phyloP scores from a whole-genome alignment of 768 basidiomycete genomes.

The Leccinum variicolor region DNA sequence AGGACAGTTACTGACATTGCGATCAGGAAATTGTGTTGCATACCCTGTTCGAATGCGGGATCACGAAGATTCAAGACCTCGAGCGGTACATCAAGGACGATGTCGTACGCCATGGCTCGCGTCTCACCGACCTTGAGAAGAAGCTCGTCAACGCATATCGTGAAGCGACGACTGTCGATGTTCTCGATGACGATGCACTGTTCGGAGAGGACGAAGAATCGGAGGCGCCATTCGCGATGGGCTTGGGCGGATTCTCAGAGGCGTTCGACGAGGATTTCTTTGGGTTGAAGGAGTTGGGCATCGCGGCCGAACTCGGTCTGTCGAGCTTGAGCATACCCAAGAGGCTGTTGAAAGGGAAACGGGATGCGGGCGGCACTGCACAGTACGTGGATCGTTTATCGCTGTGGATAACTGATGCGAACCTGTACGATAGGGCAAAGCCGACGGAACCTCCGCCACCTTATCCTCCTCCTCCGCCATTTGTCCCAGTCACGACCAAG shows the following conservation, averaged over 20 bases:
- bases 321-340: constrained; percentile 77
- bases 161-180: constrained; percentile 54
- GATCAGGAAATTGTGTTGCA: constrained; percentile 90
- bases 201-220: constrained; percentile 60
- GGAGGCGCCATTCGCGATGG: constrained; percentile 68
- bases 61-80: constrained; percentile 70
- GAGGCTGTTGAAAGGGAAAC: constrained; percentile 65
- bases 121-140: constrained; percentile 78
- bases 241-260: constrained; percentile 75
- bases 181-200: constrained; percentile 49
- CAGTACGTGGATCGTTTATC: constrained; percentile 41
- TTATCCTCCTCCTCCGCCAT: constrained; percentile 82
- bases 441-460: constrained; percentile 75
- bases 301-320: constrained; percentile 81
- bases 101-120: constrained; percentile 73
- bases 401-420: constrained; percentile 2
- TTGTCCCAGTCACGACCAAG: constrained; percentile 63
- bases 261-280: constrained; percentile 91
- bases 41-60: constrained; percentile 87
- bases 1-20: constrained; percentile 6
- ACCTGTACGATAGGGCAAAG: constrained; percentile 43
- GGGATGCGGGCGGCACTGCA: constrained; percentile 37
- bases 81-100: constrained; percentile 90
- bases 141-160: constrained; percentile 82
- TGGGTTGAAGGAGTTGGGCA: constrained; percentile 82